Evolutionary conservation across 179 eudicot species (phyloP).

Genomic region (Drosera spatulata): DNA sequence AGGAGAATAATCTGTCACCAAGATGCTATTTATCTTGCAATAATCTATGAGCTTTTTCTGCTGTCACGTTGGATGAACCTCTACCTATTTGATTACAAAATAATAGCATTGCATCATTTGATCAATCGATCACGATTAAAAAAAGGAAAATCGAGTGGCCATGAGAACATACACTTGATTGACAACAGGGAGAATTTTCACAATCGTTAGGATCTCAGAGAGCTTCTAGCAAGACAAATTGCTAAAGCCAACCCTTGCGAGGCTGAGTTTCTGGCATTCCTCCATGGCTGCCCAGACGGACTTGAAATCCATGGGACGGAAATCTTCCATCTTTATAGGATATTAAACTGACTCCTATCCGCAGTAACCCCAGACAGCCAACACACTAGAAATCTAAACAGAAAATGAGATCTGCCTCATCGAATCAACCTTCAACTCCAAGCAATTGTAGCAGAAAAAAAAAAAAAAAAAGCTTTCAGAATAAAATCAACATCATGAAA

Average conservation of each 20-base stretch:
- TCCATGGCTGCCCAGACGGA: slow-evolving; percentile 45
- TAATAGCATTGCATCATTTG: neutral
- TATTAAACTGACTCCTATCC: too few relatives aligned
- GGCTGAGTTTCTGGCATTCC: slow-evolving; percentile 37
- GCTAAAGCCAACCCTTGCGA: slow-evolving; percentile 44
- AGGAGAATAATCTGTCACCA: slow-evolving; percentile 15
- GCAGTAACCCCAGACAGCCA: too few relatives aligned
- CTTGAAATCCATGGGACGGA: slow-evolving; percentile 34
- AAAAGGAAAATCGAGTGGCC: neutral
- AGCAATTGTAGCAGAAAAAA: too few relatives aligned
- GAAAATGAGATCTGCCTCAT: too few relatives aligned
- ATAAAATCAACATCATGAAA: too few relatives aligned
- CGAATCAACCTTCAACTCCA: too few relatives aligned
- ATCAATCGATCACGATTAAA: neutral
- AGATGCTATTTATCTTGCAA: slow-evolving; percentile 12
- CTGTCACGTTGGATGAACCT: slow-evolving; percentile 19
- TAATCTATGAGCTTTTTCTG: slow-evolving; percentile 18
- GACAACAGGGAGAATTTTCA: slow-evolving; percentile 38
- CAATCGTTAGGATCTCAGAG: slow-evolving; percentile 18
- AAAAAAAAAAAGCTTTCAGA: too few relatives aligned
- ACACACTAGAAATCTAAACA: too few relatives aligned
- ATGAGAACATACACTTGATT: slow-evolving; percentile 25
- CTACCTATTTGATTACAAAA: slow-evolving; percentile 7
- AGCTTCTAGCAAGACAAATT: slow-evolving; percentile 43
- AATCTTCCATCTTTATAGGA: slow-evolving; percentile 38